Conservation (phyloP, 2,329 filamentous ascomycete species). For the Didymella exigua region DNA sequence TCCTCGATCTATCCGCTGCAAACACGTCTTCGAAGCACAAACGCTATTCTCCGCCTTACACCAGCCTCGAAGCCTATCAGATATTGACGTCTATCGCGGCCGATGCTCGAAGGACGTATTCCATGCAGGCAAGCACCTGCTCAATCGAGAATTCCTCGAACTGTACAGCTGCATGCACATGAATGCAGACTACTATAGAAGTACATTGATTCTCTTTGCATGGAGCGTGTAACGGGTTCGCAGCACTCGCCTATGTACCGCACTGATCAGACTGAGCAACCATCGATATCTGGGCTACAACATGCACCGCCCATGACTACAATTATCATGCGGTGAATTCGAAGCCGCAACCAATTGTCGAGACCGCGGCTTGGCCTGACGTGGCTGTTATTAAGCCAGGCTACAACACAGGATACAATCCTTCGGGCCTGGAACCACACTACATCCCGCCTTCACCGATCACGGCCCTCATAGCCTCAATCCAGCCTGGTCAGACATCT, state of each 20-base stretch:
- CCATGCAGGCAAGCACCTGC: background rate
- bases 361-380: no score
- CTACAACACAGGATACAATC: background rate
- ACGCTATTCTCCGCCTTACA: slow-evolving; percentile 8
- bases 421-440: background rate
- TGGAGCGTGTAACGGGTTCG: slow-evolving; percentile 12
- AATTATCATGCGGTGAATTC: background rate
- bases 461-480: background rate
- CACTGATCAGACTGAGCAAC: background rate
- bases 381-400: background rate
- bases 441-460: background rate
- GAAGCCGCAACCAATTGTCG: background rate
- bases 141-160: background rate
- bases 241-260: background rate
- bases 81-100: slow-evolving; percentile 9
- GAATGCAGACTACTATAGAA: background rate
- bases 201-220: background rate
- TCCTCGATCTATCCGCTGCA: slow-evolving; percentile 3
- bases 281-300: background rate
- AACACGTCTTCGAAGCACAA: background rate
- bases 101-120: background rate
- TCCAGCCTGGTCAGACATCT: background rate
- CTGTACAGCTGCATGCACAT: background rate
- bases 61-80: background rate
- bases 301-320: background rate